phyloP scores from a whole-genome alignment of 257 asterid genomes.

The Solanum chiquidenum region DNA sequence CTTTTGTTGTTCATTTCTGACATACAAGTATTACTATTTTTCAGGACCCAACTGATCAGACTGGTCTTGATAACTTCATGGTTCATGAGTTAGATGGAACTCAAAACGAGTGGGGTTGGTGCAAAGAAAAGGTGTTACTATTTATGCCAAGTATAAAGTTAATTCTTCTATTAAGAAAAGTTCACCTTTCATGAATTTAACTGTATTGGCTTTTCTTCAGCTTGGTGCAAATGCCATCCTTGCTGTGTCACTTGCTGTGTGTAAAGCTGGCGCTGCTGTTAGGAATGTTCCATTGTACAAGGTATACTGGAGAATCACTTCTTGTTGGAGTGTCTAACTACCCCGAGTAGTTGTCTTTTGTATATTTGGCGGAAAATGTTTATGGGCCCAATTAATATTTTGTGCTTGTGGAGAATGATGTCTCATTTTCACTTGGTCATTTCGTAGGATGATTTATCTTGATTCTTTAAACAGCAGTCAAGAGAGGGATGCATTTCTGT shows the following conservation, averaged over 20 bases:
- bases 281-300: slow-evolving; percentile 71
- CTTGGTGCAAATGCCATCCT: slow-evolving; percentile 98
- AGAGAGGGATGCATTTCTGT: background rate
- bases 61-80: slow-evolving; percentile 80
- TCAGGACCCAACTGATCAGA: slow-evolving; percentile 89
- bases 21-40: background rate
- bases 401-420: background rate
- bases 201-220: slow-evolving; percentile 25
- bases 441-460: background rate
- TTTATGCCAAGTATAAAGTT: background rate
- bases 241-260: slow-evolving; percentile 91
- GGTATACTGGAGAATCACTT: slow-evolving; percentile 28
- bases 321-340: background rate
- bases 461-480: background rate
- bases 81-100: slow-evolving; percentile 97
- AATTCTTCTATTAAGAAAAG: background rate
- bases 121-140: slow-evolving; percentile 78
- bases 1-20: background rate
- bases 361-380: background rate
- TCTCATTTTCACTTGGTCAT: background rate
- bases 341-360: background rate
- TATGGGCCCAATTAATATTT: background rate
- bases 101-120: slow-evolving; percentile 99
- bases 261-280: slow-evolving; percentile 91
- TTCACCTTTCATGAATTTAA: background rate